These are phyloP conservation scores for Hypomyces rosellus DNA, from an alignment of 2,329 filamentous ascomycete genomes.

Conservation along the genomic window DNA sequence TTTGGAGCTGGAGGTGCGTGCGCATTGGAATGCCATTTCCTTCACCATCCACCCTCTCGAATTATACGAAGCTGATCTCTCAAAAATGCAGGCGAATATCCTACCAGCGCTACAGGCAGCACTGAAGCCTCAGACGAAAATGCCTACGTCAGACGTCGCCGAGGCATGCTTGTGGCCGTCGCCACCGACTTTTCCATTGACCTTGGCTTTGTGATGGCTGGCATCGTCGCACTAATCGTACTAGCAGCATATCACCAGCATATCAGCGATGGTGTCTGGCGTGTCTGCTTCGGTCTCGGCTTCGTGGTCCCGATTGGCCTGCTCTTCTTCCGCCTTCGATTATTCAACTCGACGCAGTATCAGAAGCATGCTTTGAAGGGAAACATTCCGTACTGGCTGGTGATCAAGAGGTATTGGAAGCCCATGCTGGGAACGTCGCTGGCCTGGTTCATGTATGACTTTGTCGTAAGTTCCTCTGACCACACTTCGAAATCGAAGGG, in stretches of 20 bases:
- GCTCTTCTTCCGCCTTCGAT: conserved; percentile 48
- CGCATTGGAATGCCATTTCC: neutral
- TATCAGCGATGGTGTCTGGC: conserved; percentile 37
- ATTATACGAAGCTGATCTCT: neutral
- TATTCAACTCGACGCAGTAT: conserved; percentile 41
- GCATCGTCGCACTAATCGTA: conserved; percentile 40
- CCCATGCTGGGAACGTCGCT: conserved; percentile 44
- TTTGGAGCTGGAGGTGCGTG: conserved; percentile 32
- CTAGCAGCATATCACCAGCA: conserved; percentile 29
- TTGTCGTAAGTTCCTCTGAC: conserved; percentile 13
- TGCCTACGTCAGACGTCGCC: conserved; percentile 17
- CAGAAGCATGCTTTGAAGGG: conserved; percentile 21
- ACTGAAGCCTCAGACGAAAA: conserved; percentile 25
- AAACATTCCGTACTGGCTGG: conserved; percentile 20
- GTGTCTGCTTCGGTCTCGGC: conserved; percentile 26
- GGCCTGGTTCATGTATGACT: conserved; percentile 41
- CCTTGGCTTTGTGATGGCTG: conserved; percentile 30
- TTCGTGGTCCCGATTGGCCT: conserved; percentile 31
- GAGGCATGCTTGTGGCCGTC: conserved; percentile 28
- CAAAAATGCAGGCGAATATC: conserved; percentile 21
- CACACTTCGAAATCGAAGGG: neutral
- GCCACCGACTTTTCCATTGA: conserved; percentile 37
- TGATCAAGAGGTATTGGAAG: conserved; percentile 33
- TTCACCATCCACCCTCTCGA: conserved; percentile 6
- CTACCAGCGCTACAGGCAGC: conserved; percentile 22